Conservation (phyloP, 2,329 filamentous ascomycete species). For the Neocucurbitaria cava region DNA sequence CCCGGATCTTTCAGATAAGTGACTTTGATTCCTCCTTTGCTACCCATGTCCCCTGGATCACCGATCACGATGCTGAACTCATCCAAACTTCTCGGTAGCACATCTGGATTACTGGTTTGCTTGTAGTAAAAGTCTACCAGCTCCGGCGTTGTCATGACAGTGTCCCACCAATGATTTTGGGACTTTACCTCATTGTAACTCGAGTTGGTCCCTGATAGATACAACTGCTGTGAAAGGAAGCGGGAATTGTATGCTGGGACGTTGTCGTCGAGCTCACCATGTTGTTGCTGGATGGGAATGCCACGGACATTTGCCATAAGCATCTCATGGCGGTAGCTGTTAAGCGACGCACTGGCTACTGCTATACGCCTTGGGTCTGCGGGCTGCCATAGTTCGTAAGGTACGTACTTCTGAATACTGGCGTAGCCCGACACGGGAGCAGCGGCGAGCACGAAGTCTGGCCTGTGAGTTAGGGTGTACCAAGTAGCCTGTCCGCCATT, state of each 20-base stretch:
- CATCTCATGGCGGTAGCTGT: conserved; percentile 63
- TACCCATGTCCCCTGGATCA: conserved; percentile 60
- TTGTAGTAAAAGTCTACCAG: conserved; percentile 59
- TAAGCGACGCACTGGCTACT: conserved; percentile 57
- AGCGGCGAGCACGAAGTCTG: conserved; percentile 63
- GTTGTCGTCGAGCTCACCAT: conserved; percentile 64
- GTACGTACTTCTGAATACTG: conserved; percentile 66
- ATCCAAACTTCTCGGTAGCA: conserved; percentile 26
- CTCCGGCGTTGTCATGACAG: conserved; percentile 60
- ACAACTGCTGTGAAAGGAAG: conserved; percentile 59
- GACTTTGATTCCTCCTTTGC: conserved; percentile 60
- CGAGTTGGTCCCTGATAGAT: conserved; percentile 51
- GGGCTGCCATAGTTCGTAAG: conserved; percentile 63
- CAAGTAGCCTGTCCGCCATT: conserved; percentile 68
- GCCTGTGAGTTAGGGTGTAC: conserved; percentile 63
- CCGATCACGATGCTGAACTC: conserved; percentile 59
- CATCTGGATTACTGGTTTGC: conserved; percentile 24
- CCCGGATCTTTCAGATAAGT: conserved; percentile 59
- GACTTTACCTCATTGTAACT: conserved; percentile 58
- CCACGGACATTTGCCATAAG: conserved; percentile 59
- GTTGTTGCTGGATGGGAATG: conserved; percentile 63
- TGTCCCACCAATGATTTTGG: conserved; percentile 28
- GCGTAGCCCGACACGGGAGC: conserved; percentile 65
- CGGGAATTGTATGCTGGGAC: conserved; percentile 66
- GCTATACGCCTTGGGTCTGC: conserved; percentile 59